Evolutionary conservation across 2,329 filamentous ascomycete genomes (phyloP).

Genomic region (Epichloe hybrida): DNA sequence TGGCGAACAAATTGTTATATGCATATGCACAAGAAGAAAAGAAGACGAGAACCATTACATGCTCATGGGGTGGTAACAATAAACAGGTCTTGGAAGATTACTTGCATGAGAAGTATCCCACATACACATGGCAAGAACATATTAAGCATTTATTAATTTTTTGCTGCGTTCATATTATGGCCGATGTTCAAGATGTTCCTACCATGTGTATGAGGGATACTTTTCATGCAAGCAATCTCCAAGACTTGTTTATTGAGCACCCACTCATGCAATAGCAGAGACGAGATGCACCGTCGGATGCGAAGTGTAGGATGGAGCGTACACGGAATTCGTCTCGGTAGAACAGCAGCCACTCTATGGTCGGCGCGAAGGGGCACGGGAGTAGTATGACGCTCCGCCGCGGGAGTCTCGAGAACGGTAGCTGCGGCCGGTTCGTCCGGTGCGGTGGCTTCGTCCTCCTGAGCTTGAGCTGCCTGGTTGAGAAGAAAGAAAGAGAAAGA

Average conservation of each 20-base stretch:
- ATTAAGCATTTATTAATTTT: too few species aligned
- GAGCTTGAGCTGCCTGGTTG: constrained; percentile 12
- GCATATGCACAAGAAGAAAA: background rate
- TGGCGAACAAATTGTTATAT: background rate
- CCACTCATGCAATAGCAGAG: background rate
- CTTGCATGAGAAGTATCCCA: too few species aligned
- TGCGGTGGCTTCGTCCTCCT: constrained; percentile 9
- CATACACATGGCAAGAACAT: too few species aligned
- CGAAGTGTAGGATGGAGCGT: background rate
- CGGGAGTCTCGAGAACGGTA: constrained; percentile 4
- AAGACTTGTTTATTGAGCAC: background rate
- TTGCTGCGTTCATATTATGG: too few species aligned
- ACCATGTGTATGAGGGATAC: too few species aligned
- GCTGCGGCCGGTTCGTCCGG: constrained; percentile 2
- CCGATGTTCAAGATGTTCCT: too few species aligned
- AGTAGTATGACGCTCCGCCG: constrained; percentile 3
- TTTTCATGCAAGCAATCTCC: too few species aligned
- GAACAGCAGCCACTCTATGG: constrained; percentile 3
- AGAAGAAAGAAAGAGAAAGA: background rate
- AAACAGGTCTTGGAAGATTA: too few species aligned
- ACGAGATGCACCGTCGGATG: background rate
- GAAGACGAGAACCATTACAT: background rate
- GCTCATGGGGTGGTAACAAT: background rate
- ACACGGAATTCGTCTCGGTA: background rate
- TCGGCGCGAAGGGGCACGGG: constrained; percentile 1